phyloP scores from a whole-genome alignment of 2,329 filamentous ascomycete genomes.

The Coniochaeta hoffmannii region DNA sequence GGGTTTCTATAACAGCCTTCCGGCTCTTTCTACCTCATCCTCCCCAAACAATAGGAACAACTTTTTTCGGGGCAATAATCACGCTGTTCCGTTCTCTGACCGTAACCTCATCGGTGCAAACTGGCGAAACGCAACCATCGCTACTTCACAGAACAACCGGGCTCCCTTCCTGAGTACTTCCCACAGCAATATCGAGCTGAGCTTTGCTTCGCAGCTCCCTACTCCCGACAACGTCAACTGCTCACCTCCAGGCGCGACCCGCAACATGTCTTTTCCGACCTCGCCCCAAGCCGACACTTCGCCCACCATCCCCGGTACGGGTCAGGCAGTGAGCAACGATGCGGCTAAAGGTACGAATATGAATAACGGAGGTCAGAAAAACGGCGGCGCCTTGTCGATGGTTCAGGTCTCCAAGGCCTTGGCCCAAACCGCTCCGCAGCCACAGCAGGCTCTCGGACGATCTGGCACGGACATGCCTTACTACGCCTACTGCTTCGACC shows the following conservation, averaged over 20 bases:
- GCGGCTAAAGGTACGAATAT: not conserved
- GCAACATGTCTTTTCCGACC: not conserved
- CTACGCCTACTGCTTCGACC: conserved; percentile 45
- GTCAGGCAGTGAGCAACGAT: not conserved
- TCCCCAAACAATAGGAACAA: not conserved
- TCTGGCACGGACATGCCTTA: conserved; percentile 10
- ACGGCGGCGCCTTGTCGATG: not conserved
- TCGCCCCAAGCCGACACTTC: not conserved
- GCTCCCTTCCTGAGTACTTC: not conserved
- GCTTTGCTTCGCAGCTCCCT: not conserved
- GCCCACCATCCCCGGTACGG: not conserved
- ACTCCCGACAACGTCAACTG: not conserved
- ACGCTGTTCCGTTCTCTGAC: not conserved
- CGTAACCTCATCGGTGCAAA: not conserved
- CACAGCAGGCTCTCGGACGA: not conserved
- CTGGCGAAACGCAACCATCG: not conserved
- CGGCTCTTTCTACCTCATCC: not conserved
- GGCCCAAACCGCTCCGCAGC: not conserved
- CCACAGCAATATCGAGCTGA: not conserved
- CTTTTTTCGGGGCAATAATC: not conserved
- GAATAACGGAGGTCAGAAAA: not conserved
- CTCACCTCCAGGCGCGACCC: not conserved
- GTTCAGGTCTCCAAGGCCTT: not conserved
- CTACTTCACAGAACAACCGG: not conserved
- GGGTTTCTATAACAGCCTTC: not conserved